Percentiles rank a stretch among this genome's conserved stretches.
These are phyloP conservation scores for Russula foetens DNA, from an alignment of 768 basidiomycete genomes.

Conservation along the genomic window DNA sequence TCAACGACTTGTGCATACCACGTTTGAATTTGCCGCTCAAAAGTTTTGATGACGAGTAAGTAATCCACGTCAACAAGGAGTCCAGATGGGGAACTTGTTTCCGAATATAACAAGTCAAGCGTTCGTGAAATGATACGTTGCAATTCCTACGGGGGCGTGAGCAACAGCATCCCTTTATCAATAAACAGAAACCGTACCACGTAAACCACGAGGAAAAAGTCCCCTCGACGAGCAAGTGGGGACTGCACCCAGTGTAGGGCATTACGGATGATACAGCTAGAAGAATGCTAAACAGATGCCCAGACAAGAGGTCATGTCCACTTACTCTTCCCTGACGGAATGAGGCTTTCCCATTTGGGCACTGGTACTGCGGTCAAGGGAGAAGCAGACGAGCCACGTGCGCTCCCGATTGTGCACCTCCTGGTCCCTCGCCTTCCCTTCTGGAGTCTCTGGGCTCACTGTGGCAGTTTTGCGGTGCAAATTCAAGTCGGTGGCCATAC, in stretches of 20 bases:
- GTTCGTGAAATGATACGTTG: slow-evolving; percentile 86
- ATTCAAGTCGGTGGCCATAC: slow-evolving; percentile 95
- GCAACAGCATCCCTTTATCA: slow-evolving; percentile 1
- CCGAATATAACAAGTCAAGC: slow-evolving; percentile 85
- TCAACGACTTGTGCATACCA: slow-evolving; percentile 50
- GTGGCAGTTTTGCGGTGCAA: slow-evolving; percentile 77
- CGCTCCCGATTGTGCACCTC: slow-evolving; percentile 93
- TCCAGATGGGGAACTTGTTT: slow-evolving; percentile 70
- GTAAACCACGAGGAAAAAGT: slow-evolving; percentile 67
- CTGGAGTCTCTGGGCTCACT: slow-evolving; percentile 59
- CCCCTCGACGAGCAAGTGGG: slow-evolving; percentile 52
- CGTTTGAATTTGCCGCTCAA: slow-evolving; percentile 67
- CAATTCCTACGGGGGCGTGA: slow-evolving; percentile 46
- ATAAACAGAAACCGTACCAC: slow-evolving; percentile 42
- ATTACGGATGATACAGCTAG: slow-evolving; percentile 81
- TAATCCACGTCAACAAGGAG: slow-evolving; percentile 82
- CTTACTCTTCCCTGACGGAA: slow-evolving; percentile 88
- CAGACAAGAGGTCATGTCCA: slow-evolving; percentile 17
- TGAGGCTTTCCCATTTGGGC: slow-evolving; percentile 97
- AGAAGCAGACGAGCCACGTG: slow-evolving; percentile 87
- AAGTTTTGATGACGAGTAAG: slow-evolving; percentile 71
- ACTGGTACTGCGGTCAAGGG: slow-evolving; percentile 81
- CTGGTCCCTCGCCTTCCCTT: slow-evolving; percentile 66
- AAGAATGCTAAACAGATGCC: slow-evolving; percentile 7
- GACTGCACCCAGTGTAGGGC: slow-evolving; percentile 66